Evolutionary conservation across 768 basidiomycete species (phyloP), one percentile per base, ranked within the genome.

Genomic region (Rhodotorula toruloides): DNA sequence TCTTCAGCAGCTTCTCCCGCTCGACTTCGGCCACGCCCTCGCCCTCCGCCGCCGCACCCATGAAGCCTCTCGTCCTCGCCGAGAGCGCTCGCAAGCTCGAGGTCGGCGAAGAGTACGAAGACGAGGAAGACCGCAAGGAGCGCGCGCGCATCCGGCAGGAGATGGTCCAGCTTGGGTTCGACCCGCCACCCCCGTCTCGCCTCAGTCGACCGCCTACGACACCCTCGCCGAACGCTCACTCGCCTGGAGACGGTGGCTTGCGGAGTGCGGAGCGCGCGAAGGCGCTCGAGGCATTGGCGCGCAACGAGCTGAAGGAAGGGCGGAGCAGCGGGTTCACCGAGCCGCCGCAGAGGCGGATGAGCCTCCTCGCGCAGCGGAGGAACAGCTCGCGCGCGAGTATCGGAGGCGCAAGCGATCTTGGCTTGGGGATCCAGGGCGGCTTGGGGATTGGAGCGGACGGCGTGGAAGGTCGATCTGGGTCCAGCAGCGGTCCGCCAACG

Each of bases 141-240:
- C 82, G 93, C 61, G 91, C 92, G 76, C 84, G 91, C 22, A 81
- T 97, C 60, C 83, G 87, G 70, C 90, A 90, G 22, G 90, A 91
- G 34, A 89, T 98, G 88, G 90, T 91, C 76, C 80, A 94, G 36
- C 91, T 93, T 87, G 94, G 94, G 9, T 90, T 94, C 66, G 85
- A 84, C 29, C 49, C 67, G n/a, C 61, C 61, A 9, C 54, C 67
- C 22, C 46, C 48, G 55, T 79, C 82, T 19, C 21, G 77, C 83
- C n/a, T 75, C 80, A 40, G 32, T 79, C 78, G 29, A 76, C 77
- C 37, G 74, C 76, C 42, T 74, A 79, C 49, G 10, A 31, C 55
- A 34, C 22, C 40, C 22, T 29, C 47, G 82, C 84, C 55, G 79
- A 80, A 49, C 69, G 83, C n/a, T 80, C 83, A 39, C 79, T 77